Percentiles rank a stretch among this genome's conserved stretches.
Evolutionary conservation across 305 asterid genomes (phyloP).

Genomic region (Coffea humblotiana): DNA sequence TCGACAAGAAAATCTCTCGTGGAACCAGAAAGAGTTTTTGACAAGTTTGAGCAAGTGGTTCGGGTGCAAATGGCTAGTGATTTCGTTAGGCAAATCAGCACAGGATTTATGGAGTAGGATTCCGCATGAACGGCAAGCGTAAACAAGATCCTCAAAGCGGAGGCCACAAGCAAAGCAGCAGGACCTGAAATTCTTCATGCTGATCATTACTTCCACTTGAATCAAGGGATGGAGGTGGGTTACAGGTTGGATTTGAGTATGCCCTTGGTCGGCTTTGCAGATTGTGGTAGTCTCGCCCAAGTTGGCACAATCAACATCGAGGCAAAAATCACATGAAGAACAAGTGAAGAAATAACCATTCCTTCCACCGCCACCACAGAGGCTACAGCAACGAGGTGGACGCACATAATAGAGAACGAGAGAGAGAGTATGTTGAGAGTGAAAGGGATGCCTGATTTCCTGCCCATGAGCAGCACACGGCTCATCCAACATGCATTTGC

Average conservation of each 20-base stretch:
- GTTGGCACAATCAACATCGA: not conserved
- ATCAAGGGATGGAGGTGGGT: slow-evolving; percentile 4
- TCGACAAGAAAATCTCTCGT: not conserved
- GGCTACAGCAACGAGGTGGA: not conserved
- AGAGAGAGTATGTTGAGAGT: not conserved
- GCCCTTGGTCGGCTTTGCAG: not conserved
- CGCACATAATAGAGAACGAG: not conserved
- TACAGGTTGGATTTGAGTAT: not conserved
- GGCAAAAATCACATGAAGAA: not conserved
- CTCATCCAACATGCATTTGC: not conserved
- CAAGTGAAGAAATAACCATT: not conserved
- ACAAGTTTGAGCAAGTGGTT: not conserved
- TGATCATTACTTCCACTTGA: not conserved
- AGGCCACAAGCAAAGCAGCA: not conserved
- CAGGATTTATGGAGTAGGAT: not conserved
- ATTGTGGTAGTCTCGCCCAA: not conserved
- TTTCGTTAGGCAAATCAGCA: not conserved
- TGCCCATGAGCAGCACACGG: not conserved
- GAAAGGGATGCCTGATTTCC: not conserved
- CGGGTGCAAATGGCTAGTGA: not conserved
- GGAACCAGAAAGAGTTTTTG: not conserved
- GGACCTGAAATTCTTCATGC: not conserved
- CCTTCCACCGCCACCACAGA: too few species aligned
- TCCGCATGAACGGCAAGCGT: not conserved
- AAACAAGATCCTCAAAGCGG: not conserved